Conservation (phyloP, 1,284 basidiomycete genomes). For the Entoloma clypeatum region DNA sequence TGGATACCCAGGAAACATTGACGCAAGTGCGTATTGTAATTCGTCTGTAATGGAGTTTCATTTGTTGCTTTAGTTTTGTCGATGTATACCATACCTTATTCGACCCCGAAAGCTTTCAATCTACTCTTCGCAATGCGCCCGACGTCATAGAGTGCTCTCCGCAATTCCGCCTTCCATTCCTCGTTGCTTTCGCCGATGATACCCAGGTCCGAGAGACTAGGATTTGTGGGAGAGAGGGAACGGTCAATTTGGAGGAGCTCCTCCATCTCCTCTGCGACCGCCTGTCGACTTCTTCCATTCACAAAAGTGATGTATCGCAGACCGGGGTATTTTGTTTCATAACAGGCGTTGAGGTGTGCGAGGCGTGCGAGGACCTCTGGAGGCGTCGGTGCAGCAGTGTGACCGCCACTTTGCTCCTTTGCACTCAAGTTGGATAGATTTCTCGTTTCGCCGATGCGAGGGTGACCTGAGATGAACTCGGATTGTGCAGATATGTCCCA, state of each 20-base stretch:
- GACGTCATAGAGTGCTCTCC: conserved; percentile 70
- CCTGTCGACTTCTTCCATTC: conserved; percentile 72
- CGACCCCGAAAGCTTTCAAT: conserved; percentile 40
- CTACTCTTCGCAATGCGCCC: conserved; percentile 74
- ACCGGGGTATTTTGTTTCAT: conserved; percentile 70
- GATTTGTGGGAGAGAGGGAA: conserved; percentile 42
- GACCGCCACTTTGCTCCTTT: conserved; percentile 65
- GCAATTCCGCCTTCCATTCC: conserved; percentile 62
- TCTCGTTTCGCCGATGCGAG: conserved; percentile 80
- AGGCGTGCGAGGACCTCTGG: conserved; percentile 65
- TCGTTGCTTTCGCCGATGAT: conserved; percentile 39
- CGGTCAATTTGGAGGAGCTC: conserved; percentile 50
- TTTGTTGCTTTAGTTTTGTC: background rate
- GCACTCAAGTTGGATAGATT: conserved; percentile 72
- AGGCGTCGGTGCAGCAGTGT: conserved; percentile 42
- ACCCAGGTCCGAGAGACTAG: conserved; percentile 34
- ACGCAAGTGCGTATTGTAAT: background rate
- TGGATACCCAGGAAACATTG: no score
- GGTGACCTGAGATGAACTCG: conserved; percentile 78
- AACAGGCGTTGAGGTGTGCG: conserved; percentile 69
- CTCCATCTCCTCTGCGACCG: conserved; percentile 80
- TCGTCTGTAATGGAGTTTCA: conserved; percentile 8
- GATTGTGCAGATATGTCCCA: conserved; percentile 63
- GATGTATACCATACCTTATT: conserved; percentile 20
- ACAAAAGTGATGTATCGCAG: conserved; percentile 90